Evolutionary conservation across 176 grass and related monocot genomes (phyloP).

Genomic region (Bromus sterilis): DNA sequence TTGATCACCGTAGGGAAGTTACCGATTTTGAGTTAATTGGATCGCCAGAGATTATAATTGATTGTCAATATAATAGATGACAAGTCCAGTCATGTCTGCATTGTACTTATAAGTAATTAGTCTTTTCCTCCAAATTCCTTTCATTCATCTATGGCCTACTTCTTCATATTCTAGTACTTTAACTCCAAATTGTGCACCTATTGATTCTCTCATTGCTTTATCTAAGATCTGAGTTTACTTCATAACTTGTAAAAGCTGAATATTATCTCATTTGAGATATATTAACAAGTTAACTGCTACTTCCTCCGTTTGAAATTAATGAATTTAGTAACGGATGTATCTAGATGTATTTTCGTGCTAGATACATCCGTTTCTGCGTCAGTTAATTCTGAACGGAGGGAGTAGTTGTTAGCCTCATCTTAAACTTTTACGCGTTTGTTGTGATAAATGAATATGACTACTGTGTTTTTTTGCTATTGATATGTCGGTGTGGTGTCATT

Average conservation of each 20-base stretch:
- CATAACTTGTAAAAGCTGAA: not conserved
- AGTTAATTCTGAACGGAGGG: no score
- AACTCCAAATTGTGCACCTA: not conserved
- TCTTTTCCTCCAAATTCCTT: not conserved
- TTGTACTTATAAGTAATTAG: not conserved
- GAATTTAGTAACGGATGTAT: no score
- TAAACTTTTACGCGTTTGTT: not conserved
- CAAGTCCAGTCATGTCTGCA: not conserved
- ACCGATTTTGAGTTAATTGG: not conserved
- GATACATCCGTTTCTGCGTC: no score
- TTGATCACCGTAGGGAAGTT: not conserved
- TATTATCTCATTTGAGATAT: conserved; percentile 5
- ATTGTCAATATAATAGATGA: no score
- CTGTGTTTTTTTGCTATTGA: not conserved
- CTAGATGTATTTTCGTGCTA: no score
- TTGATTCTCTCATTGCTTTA: conserved; percentile 5
- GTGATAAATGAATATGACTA: conserved; percentile 9
- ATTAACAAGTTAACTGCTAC: not conserved
- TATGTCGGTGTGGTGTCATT: not conserved
- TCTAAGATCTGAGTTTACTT: not conserved
- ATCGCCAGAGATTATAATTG: not conserved
- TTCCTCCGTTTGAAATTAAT: no score
- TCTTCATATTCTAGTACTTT: not conserved
- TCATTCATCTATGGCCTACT: not conserved
- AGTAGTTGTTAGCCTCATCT: not conserved